A percentile compares a stretch with the other conserved stretches of the same genome.
These are phyloP conservation scores for Aspergillus tubingensis DNA, from an alignment of 2,329 filamentous ascomycete genomes.

Conservation along the genomic window DNA sequence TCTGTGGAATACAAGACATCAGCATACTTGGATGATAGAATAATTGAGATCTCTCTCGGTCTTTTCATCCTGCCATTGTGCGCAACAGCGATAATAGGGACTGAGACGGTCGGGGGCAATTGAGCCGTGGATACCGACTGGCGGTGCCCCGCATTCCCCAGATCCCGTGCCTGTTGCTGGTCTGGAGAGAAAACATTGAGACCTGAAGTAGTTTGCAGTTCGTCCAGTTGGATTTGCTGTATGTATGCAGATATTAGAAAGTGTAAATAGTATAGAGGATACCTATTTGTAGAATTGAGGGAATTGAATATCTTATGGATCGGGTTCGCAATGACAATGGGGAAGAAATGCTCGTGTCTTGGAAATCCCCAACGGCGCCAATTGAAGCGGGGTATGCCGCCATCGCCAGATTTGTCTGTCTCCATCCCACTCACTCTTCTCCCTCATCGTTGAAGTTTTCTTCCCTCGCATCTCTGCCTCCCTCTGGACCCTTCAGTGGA, in stretches of 20 bases:
- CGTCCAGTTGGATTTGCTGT: too few relatives aligned
- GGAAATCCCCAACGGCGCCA: neutral
- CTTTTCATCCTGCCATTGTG: neutral
- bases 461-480: neutral
- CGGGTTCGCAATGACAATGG: too few relatives aligned
- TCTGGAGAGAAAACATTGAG: neutral
- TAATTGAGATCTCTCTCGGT: too few relatives aligned
- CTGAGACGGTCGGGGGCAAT: neutral
- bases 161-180: neutral
- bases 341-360: neutral
- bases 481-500: neutral
- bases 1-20: too few relatives aligned
- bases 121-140: neutral
- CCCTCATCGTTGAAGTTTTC: neutral
- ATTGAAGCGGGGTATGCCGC: conserved; percentile 2
- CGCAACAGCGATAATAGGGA: too few relatives aligned
- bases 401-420: neutral
- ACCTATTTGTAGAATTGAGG: neutral
- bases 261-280: neutral
- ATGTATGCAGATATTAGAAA: too few relatives aligned
- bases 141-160: conserved; percentile 5
- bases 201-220: neutral
- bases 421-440: neutral
- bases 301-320: too few relatives aligned
- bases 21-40: too few relatives aligned